phyloP scores from a whole-genome alignment of 2,329 filamentous ascomycete species.

The Emmonsia crescens region DNA sequence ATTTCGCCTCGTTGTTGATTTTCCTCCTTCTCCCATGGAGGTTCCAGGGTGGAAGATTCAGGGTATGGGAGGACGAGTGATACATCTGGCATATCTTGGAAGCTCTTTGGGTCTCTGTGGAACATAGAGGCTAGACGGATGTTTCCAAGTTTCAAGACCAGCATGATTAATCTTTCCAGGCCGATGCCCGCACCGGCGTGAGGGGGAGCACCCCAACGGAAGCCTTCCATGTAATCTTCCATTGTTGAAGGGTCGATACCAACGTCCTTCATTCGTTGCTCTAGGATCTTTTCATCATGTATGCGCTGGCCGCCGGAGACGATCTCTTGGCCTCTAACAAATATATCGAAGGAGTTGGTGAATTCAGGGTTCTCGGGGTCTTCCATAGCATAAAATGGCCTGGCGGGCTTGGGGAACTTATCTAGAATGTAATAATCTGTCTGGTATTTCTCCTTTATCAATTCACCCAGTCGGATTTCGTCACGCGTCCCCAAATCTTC shows the following conservation, averaged over 20 bases:
- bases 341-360: slow-evolving; percentile 93
- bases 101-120: slow-evolving; percentile 76
- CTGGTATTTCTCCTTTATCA: slow-evolving; percentile 75
- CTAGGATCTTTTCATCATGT: slow-evolving; percentile 64
- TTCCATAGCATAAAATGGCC: slow-evolving; percentile 86
- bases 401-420: slow-evolving; percentile 75
- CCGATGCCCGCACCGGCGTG: slow-evolving; percentile 87
- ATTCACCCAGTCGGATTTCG: slow-evolving; percentile 72
- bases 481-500: slow-evolving; percentile 79
- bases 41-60: slow-evolving; percentile 69
- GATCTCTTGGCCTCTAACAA: slow-evolving; percentile 86
- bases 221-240: slow-evolving; percentile 82
- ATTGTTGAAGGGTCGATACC: slow-evolving; percentile 72
- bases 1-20: slow-evolving; percentile 25
- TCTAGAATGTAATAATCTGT: slow-evolving; percentile 93
- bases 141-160: slow-evolving; percentile 76
- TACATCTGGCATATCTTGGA: slow-evolving; percentile 56
- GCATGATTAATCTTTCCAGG: slow-evolving; percentile 76
- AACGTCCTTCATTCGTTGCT: slow-evolving; percentile 61
- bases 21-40: slow-evolving; percentile 45
- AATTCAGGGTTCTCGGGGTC: slow-evolving; percentile 57
- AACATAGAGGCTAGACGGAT: slow-evolving; percentile 82
- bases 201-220: slow-evolving; percentile 78
- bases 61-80: slow-evolving; percentile 62
- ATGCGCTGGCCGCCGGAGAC: slow-evolving; percentile 89